phyloP scores from a whole-genome alignment of 148 eudicot species.

The Rhododendron griersonianum region DNA sequence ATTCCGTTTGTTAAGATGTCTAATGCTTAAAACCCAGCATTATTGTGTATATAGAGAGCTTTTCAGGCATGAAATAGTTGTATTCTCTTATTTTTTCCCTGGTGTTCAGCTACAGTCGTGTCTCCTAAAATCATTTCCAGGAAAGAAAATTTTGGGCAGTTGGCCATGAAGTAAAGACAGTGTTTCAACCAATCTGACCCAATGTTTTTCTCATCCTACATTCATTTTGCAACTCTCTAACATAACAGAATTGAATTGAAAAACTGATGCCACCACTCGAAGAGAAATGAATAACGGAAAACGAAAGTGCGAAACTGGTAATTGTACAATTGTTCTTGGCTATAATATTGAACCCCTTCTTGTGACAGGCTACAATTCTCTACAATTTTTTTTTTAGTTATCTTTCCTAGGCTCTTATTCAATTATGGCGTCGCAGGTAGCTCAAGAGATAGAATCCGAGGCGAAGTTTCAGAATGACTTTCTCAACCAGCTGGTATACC shows the following conservation, averaged over 20 bases:
- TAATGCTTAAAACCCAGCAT: neutral
- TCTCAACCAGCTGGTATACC: conserved; percentile 73
- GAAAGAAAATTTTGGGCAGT: neutral
- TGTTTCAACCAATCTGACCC: neutral
- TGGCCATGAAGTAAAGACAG: neutral
- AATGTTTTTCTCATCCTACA: neutral
- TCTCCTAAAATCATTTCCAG: neutral
- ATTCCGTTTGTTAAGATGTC: neutral
- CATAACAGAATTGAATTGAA: neutral
- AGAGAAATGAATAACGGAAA: neutral
- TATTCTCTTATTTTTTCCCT: neutral
- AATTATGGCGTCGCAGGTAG: conserved; percentile 49
- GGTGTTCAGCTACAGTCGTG: neutral
- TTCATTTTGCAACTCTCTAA: neutral
- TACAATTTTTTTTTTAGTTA: neutral
- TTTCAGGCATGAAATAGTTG: neutral
- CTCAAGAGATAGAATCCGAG: conserved; percentile 69
- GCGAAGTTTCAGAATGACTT: conserved; percentile 78
- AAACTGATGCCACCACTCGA: neutral
- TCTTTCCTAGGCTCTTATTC: conserved; percentile 13
- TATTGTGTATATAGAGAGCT: neutral
- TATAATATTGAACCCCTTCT: neutral
- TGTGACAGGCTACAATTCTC: neutral
- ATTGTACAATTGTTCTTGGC: neutral
- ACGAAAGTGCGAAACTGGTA: neutral